Evolutionary conservation across 1,139 yeast genomes (phyloP), one percentile per base, ranked within the genome.

Genomic region (Hansenula sp.): DNA sequence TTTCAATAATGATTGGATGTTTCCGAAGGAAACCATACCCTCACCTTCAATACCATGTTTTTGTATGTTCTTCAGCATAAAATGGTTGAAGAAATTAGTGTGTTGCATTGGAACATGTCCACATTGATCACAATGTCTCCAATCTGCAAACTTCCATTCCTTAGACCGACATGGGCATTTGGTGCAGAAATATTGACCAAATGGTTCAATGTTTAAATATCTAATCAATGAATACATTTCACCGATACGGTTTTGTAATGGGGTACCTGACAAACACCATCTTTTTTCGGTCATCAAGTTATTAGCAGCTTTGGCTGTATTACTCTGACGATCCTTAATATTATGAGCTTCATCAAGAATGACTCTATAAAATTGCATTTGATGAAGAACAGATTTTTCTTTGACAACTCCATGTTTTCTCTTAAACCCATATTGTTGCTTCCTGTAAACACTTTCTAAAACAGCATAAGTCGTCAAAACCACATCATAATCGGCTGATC

Each of bases 331-430:
- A 62, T 93, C 98, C 61, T 94, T 94, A 66, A 93, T 91, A 60
- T 91, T 91, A 63, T 93, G 99, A 0, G 99, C 99, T 62, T 93
- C 99, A 66, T 93, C 99, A 41, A 93, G 68, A 12, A 93, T 79
- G n/a, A 91, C 95, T 45, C 99, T 70, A 58, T 89, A 85, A 61
- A 90, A 93, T 33, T 78, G 72, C 40, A 87, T 71, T n/a, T 74
- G 67, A 60, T 93, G 99, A 33, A 93, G 61, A 0, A 84, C 77
- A 21, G 95, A 84, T 49, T 75, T 74, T 53, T 90, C 96, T 58
- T 86, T 86, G 8, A 87, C 84, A 24, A 80, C 57, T 1, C 87
- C 84, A 24, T 64, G 67, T 52, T 86, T 85, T 39, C 97, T 70
- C 48, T 77, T 79, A 62, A 90, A 88, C 3, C 99, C 99, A 58